Evolutionary conservation across 768 basidiomycete species (phyloP), one percentile per base, ranked within the genome.

Genomic region (Cyclocybe cylindracea): DNA sequence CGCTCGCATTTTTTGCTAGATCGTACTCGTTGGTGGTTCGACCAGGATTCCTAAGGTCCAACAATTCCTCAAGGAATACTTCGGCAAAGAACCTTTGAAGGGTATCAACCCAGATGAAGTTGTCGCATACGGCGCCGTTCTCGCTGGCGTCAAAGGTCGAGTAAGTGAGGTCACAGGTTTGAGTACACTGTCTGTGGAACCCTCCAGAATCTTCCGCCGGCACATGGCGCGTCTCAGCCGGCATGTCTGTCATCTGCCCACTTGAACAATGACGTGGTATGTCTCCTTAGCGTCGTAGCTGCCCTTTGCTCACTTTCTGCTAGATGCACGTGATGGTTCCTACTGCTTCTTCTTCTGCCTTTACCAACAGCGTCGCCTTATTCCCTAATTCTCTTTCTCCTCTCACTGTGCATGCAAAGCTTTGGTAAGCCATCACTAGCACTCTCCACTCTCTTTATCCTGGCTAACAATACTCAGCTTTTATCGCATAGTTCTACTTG

Each of bases 281-380:
- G 79, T 78, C 10, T 16, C 44, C 46, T 53, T 14, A 46, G 37
- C 10, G 3, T 29, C 38, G 35, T 5, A 36, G 16, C n/a, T 37
- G 32, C 39, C 19, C 35, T 40, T 8, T 35, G 29, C 51, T 59
- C 11, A 40, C 50, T 40, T 4, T n/a, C 42, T 44, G 24, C 1
- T 48, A 89, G 90, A 89, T 92, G 90, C 59, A 92, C 90, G 11
- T 80, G 90, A 46, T 93, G 91, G 91, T 92, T 86, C 66, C 71
- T 93, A 33, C 91, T 90, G 1, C 68, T 93, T 16, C 66, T 93
- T 2, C 72, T 93, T 9, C 69, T 93, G 31, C 91, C 90, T 4
- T 71, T 92, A 14, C 91, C 91, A 2, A 89, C 84, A 1, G 89
- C 91, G 2, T 80, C 88, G 7, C 88, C 91, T 1, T 92, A 81